Evolutionary conservation across 1,284 basidiomycete species (phyloP).

Genomic region (Trichosporon faecale): DNA sequence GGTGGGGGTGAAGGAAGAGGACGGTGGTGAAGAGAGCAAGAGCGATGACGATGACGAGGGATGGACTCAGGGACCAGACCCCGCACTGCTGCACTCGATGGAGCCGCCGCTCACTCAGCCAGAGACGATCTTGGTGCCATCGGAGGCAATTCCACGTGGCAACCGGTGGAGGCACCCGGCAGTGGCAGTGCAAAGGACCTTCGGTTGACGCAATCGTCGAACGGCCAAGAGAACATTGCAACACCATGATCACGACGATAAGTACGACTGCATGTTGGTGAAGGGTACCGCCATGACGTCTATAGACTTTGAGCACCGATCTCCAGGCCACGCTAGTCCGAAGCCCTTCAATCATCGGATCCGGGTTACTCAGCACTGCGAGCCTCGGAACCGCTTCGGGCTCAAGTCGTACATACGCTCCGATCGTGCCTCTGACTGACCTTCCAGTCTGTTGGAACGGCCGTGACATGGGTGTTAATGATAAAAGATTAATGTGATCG

Average conservation of each 20-base stretch:
- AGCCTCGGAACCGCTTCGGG: not conserved
- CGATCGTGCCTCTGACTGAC: not conserved
- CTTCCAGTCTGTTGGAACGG: not conserved
- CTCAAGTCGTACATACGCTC: not conserved
- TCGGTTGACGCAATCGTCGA: not conserved
- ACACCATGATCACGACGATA: not conserved
- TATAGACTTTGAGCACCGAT: too few relatives aligned
- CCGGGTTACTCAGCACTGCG: too few relatives aligned
- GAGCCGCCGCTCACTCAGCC: not conserved
- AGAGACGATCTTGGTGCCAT: not conserved
- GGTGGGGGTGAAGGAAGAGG: not conserved
- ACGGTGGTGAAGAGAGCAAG: not conserved
- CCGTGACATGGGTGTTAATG: not conserved
- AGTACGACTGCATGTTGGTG: not conserved
- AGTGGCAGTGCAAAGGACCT: not conserved
- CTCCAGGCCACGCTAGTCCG: too few relatives aligned
- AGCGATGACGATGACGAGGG: conserved; percentile 6
- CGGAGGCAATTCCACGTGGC: not conserved
- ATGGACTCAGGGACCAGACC: not conserved
- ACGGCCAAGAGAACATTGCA: not conserved
- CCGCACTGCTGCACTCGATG: not conserved
- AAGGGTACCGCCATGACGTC: too few relatives aligned
- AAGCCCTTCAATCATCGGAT: not conserved
- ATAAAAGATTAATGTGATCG: not conserved
- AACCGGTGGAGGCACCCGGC: not conserved